Evolutionary conservation across 805 yeast species (phyloP).

Genomic region (Candida sanyiensis): DNA sequence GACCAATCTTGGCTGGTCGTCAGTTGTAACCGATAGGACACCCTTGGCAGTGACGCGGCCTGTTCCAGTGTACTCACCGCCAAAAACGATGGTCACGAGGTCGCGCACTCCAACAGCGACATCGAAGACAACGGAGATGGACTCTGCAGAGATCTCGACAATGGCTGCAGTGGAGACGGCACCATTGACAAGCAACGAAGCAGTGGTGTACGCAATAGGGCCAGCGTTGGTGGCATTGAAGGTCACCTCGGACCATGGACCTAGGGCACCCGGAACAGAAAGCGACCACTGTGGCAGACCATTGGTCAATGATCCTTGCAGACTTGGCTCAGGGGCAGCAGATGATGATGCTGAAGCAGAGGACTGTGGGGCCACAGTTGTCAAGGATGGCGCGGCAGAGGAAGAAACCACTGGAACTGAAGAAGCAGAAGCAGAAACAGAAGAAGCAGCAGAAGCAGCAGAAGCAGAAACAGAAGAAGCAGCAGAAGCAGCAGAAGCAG

Average conservation of each 20-base stretch:
- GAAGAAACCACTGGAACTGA: not conserved
- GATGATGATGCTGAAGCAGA: constrained; percentile 2
- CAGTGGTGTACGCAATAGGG: constrained; percentile 8
- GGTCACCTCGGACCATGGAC: constrained; percentile 17
- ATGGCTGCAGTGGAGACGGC: not conserved
- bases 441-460: not conserved
- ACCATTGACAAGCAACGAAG: constrained; percentile 10
- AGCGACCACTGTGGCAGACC: constrained; percentile 15
- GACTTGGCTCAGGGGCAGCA: constrained; percentile 4
- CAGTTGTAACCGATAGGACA: not conserved
- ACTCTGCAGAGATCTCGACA: constrained; percentile 1
- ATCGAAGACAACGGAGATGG: not conserved
- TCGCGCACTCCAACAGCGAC: not conserved
- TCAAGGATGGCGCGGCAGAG: not conserved
- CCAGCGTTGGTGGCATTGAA: constrained; percentile 8
- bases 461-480: not conserved
- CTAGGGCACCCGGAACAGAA: constrained; percentile 17
- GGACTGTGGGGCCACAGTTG: constrained; percentile 1
- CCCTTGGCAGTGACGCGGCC: not conserved
- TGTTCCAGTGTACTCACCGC: not conserved
- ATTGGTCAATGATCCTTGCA: constrained; percentile 8
- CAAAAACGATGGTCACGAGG: not conserved
- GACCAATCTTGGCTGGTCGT: not conserved
- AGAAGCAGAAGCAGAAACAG: not conserved
- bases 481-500: not conserved